Base-by-base conservation (phyloP, 306 rosid species). In the Dryas alaskensis region DNA sequence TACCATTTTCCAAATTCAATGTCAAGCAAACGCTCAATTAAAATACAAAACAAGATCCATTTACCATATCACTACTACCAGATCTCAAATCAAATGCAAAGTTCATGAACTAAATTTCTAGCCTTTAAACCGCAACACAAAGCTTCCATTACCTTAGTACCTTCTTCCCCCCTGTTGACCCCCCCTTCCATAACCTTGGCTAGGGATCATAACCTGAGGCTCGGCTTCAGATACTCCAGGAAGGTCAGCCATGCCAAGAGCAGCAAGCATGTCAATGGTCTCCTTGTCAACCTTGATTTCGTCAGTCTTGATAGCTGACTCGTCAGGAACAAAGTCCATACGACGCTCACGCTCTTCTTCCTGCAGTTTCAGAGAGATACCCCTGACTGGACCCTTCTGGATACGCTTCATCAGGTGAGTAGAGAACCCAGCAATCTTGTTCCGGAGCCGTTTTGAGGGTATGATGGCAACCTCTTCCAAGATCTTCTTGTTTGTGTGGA, bases 351-450 rank as follows among this genome's bases (percentile, higher is more conserved):
- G 78, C 69, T 82, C 86, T 40, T 82, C 82, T 59, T 82, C 86
- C 55, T 82, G 77, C 11, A 82, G 78, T 43, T 82, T 79, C 3
- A 82, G 45, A 0, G 86, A 82, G 68, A 82, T 82, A 6, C 86
- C 86, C 12, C 83, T 60, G 9, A 78, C 86, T 12, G 86, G 80
- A n/a, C 86, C 86, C 71, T 82, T 82, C 50, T 82, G 82, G 39
- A 82, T 82, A 25, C 81, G 39, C 83, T 82, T 82, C 83, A 82
- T 82, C 47, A 82, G 60, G 59, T 82, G 83, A 7, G 83, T 82
- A 3, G 83, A 82, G 75, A 79, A 82, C 4, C 86, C 86, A 22
- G 81, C 86, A 13, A 82, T 82, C 75, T 82, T 82, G 78, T 82
- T 82, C 4, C 81, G 78, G 25, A 82, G 86, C 10, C 83, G 65